A percentile compares a stretch with the other conserved stretches of the same genome.
phyloP scores from a whole-genome alignment of 352 stramenopile species.

The Pythium biforme region DNA sequence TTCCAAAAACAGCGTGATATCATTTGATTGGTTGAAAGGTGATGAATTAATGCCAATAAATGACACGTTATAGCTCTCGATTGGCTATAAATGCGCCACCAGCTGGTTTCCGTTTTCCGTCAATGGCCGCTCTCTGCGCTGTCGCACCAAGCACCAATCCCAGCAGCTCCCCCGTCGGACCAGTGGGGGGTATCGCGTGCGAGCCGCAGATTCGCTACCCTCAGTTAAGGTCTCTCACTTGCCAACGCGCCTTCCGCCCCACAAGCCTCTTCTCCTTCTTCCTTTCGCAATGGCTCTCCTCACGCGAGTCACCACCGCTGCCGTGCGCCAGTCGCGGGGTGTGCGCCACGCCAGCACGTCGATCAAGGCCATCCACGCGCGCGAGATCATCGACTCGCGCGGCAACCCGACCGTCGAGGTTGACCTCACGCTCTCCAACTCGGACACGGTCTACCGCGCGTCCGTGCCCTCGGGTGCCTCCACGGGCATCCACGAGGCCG shows the following conservation, averaged over 20 bases:
- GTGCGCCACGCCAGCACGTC: slow-evolving; percentile 61
- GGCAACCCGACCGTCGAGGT: slow-evolving; percentile 99
- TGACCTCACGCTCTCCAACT: slow-evolving; percentile 89
- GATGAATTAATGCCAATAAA: not conserved
- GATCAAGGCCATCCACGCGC: slow-evolving; percentile 91
- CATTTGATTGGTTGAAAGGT: no score
- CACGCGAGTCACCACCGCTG: slow-evolving; percentile 11
- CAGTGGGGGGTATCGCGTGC: not conserved
- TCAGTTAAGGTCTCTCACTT: slow-evolving; percentile 9
- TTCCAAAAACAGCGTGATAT: no score
- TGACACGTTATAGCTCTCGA: not conserved
- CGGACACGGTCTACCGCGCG: slow-evolving; percentile 92
- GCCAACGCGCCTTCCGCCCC: slow-evolving; percentile 9
- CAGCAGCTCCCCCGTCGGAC: slow-evolving; percentile 5
- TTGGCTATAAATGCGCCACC: slow-evolving; percentile 7
- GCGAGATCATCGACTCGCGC: slow-evolving; percentile 98
- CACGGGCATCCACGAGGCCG: slow-evolving; percentile 96
- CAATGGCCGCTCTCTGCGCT: slow-evolving; percentile 19
- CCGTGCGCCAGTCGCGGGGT: slow-evolving; percentile 12
- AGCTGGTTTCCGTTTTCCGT: slow-evolving; percentile 9
- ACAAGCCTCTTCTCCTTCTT: slow-evolving; percentile 6
- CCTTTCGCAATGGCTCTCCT: slow-evolving; percentile 14
- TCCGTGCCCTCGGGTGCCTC: slow-evolving; percentile 94
- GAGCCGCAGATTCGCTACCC: not conserved
- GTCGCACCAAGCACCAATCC: slow-evolving; percentile 22